A percentile compares a stretch with the other conserved stretches of the same genome.
Conservation (phyloP, 768 basidiomycete genomes). For the Omphalotus guepiniiformis region DNA sequence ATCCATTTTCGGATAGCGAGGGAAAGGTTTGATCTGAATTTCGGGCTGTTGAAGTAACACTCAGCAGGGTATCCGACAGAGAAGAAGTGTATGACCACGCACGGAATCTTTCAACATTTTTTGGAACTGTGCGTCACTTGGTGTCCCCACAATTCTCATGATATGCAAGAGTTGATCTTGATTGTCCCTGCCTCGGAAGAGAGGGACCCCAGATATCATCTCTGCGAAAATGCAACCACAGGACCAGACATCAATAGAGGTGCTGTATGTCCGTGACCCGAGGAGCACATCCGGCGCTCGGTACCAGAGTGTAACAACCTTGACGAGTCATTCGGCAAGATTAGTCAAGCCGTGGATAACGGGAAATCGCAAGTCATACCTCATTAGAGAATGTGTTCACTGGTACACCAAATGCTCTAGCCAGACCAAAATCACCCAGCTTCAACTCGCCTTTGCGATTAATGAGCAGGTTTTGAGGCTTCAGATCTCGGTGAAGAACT, state of each 20-base stretch:
- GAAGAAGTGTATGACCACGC: conserved; percentile 20
- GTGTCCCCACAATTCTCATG: conserved; percentile 95
- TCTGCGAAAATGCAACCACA: conserved; percentile 99
- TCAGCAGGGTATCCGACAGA: conserved; percentile 6
- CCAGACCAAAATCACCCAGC: conserved; percentile 95
- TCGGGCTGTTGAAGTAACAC: conserved; percentile 68
- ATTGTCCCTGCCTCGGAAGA: conserved; percentile 96
- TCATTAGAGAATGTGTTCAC: conserved; percentile 99
- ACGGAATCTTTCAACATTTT: conserved; percentile 92
- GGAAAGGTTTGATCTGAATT: conserved; percentile 78
- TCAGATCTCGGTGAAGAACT: conserved; percentile 95
- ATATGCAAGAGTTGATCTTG: conserved; percentile 98
- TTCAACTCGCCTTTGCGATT: conserved; percentile 97
- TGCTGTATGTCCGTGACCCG: conserved; percentile 95
- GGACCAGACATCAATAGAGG: conserved; percentile 98
- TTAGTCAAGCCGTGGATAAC: not conserved
- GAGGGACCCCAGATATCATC: conserved; percentile 96
- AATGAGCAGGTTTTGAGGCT: conserved; percentile 97
- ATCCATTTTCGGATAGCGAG: conserved; percentile 80
- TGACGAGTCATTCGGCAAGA: conserved; percentile 8
- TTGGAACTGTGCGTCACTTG: conserved; percentile 79
- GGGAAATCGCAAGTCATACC: conserved; percentile 26
- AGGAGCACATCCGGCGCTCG: conserved; percentile 96
- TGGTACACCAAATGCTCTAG: conserved; percentile 96
- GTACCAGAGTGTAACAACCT: conserved; percentile 99